Conservation (phyloP, 2,329 filamentous ascomycete species). For the Chrysoporthe deuterocubensis region DNA sequence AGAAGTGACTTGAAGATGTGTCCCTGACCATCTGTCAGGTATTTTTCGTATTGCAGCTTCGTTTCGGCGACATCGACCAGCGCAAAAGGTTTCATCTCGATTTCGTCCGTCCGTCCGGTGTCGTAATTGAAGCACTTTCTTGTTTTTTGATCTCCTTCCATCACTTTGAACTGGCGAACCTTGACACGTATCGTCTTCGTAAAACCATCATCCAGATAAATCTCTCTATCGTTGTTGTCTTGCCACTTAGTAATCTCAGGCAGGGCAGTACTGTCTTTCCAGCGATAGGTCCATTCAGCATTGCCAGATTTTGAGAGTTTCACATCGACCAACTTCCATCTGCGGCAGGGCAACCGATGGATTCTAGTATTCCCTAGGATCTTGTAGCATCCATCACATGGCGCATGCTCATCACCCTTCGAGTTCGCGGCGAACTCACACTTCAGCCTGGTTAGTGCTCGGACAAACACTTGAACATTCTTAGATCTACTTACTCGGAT, state of each 20-base stretch:
- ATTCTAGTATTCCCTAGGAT: constrained; percentile 51
- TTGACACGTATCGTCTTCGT: constrained; percentile 53
- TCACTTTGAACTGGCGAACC: constrained; percentile 59
- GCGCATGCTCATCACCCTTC: constrained; percentile 45
- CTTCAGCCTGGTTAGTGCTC: constrained; percentile 39
- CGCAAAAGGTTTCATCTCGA: constrained; percentile 59
- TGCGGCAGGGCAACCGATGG: constrained; percentile 59
- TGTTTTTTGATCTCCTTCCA: constrained; percentile 58
- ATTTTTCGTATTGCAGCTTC: constrained; percentile 50
- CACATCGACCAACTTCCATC: constrained; percentile 65
- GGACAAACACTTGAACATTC: neutral
- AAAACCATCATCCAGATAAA: constrained; percentile 59
- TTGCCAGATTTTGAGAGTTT: constrained; percentile 62
- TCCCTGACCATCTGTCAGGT: constrained; percentile 53
- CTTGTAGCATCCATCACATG: constrained; percentile 59
- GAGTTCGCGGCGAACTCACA: constrained; percentile 53
- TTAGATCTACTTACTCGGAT: constrained; percentile 55
- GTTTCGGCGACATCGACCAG: constrained; percentile 59
- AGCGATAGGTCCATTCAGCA: constrained; percentile 64
- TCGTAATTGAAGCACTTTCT: constrained; percentile 58
- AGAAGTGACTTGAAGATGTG: constrained; percentile 52
- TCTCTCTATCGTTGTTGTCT: constrained; percentile 52
- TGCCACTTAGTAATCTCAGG: constrained; percentile 62
- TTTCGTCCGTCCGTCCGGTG: constrained; percentile 44
- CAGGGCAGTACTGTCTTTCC: constrained; percentile 55